Conservation (phyloP, 1,284 basidiomycete species). For the Ceratobasidium sp. region DNA sequence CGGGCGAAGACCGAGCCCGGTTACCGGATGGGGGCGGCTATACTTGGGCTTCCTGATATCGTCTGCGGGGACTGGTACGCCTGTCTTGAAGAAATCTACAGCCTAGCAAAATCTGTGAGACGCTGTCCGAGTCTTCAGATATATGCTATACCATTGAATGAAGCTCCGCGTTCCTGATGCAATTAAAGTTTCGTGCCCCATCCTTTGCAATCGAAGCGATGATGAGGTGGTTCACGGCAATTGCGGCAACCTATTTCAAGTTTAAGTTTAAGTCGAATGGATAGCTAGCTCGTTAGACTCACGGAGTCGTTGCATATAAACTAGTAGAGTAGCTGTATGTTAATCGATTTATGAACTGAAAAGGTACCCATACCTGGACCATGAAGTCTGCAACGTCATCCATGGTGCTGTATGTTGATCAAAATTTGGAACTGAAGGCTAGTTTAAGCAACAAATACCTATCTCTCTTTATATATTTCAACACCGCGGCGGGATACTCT, state of each 20-base stretch:
- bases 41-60: slow-evolving; percentile 21
- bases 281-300: not conserved
- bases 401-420: slow-evolving; percentile 35
- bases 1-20: slow-evolving; percentile 7
- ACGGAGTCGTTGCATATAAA: slow-evolving; percentile 33
- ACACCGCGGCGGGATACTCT: slow-evolving; percentile 12
- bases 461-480: slow-evolving; percentile 15
- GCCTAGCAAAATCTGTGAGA: not conserved
- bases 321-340: not conserved
- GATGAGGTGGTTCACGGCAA: slow-evolving; percentile 37
- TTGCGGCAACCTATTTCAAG: not conserved
- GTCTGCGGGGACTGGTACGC: not conserved
- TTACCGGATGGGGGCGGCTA: not conserved
- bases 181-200: slow-evolving; percentile 12
- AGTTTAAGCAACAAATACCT: not conserved
- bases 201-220: slow-evolving; percentile 50
- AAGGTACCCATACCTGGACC: slow-evolving; percentile 30
- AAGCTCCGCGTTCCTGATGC: slow-evolving; percentile 22
- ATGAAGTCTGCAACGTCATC: slow-evolving; percentile 44
- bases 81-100: slow-evolving; percentile 28
- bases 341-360: not conserved
- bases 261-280: not conserved
- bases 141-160: slow-evolving; percentile 12
- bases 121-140: not conserved
- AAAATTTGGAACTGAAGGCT: not conserved